These are phyloP conservation scores for Theobroma grandiflorum DNA, from an alignment of 441 rosid genomes.

Conservation along the genomic window DNA sequence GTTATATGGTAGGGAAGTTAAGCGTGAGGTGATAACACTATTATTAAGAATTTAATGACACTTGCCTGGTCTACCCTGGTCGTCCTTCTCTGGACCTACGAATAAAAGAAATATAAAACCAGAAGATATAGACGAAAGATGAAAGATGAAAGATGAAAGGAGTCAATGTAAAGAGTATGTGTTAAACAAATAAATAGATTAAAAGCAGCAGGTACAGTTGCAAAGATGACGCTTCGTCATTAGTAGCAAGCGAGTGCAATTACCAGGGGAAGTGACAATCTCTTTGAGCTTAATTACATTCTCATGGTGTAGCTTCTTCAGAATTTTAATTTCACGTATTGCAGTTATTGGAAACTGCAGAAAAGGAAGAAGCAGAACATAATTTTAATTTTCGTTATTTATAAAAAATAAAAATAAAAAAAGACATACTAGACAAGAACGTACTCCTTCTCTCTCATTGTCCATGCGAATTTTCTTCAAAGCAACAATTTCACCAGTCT, in stretches of 20 bases:
- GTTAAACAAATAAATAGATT: background rate
- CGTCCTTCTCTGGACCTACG: slow-evolving; percentile 92
- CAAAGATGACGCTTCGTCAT: too few relatives aligned
- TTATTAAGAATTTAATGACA: background rate
- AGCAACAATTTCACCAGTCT: slow-evolving; percentile 75
- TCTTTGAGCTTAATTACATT: slow-evolving; percentile 91
- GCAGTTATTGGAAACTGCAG: slow-evolving; percentile 95
- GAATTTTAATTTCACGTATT: slow-evolving; percentile 90
- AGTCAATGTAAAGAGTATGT: background rate
- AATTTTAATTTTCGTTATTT: background rate
- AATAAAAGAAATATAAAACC: background rate
- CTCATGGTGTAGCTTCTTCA: slow-evolving; percentile 89
- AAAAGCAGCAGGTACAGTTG: background rate
- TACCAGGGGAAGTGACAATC: slow-evolving; percentile 95
- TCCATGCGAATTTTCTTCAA: slow-evolving; percentile 86
- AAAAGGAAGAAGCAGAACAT: background rate
- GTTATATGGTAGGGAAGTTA: background rate
- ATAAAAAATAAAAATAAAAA: background rate
- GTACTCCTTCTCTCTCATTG: slow-evolving; percentile 85
- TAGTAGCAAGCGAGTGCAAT: background rate
- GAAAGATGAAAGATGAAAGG: background rate
- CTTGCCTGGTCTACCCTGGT: slow-evolving; percentile 82
- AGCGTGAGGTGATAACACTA: background rate
- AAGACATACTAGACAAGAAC: background rate
- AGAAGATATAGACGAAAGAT: background rate